Conservation (phyloP, 2,329 filamentous ascomycete species). For the Neurospora crassa region DNA sequence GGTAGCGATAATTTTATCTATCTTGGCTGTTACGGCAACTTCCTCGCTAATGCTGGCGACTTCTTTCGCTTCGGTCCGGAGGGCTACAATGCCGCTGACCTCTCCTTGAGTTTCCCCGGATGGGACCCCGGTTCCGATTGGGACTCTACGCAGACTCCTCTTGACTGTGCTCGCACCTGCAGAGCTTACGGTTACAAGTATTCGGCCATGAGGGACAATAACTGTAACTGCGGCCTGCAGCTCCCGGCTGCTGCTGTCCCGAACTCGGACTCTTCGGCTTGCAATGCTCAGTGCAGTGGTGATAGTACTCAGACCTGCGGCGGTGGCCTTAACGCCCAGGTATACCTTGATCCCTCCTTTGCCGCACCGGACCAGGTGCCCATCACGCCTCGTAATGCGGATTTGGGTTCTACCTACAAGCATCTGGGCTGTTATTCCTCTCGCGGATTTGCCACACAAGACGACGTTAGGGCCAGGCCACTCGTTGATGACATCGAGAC, state of each 20-base stretch:
- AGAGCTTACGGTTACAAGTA: slow-evolving; percentile 21
- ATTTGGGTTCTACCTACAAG: slow-evolving; percentile 11
- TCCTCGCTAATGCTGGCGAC: slow-evolving; percentile 1
- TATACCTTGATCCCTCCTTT: slow-evolving; percentile 22
- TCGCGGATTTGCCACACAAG: slow-evolving; percentile 10
- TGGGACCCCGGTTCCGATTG: not conserved
- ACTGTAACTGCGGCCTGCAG: slow-evolving; percentile 19
- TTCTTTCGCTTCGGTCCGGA: slow-evolving; percentile 14
- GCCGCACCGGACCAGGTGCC: slow-evolving; percentile 7
- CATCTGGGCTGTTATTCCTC: slow-evolving; percentile 21
- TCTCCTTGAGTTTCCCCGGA: slow-evolving; percentile 11
- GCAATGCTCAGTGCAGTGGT: slow-evolving; percentile 15
- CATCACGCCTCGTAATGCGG: not conserved
- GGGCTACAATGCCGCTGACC: slow-evolving; percentile 9
- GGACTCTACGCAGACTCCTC: slow-evolving; percentile 12
- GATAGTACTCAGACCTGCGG: slow-evolving; percentile 21
- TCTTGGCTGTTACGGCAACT: slow-evolving; percentile 11
- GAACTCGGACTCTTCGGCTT: not conserved
- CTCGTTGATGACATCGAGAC: slow-evolving; percentile 4
- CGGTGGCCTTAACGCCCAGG: slow-evolving; percentile 13
- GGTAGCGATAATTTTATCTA: slow-evolving; percentile 9
- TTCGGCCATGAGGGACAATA: slow-evolving; percentile 13
- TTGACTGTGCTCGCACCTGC: slow-evolving; percentile 18
- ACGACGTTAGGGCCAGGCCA: slow-evolving; percentile 2
- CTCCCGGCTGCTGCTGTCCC: slow-evolving; percentile 6